phyloP scores from a whole-genome alignment of 2,329 filamentous ascomycete species.

The Rhinocladiella mackenziei region DNA sequence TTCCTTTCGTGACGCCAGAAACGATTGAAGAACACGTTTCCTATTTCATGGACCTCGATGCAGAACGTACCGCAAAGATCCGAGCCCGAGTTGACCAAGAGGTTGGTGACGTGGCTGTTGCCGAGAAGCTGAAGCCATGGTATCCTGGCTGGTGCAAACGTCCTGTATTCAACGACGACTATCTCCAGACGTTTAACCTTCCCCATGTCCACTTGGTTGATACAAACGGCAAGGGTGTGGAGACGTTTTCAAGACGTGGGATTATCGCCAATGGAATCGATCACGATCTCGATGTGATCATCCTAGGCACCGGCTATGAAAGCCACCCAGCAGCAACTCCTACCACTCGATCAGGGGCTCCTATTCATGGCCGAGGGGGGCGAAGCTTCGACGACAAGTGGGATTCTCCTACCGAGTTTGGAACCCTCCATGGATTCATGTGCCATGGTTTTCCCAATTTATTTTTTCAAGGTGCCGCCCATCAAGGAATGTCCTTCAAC shows the following conservation, averaged over 20 bases:
- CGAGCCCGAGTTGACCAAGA: slow-evolving; percentile 46
- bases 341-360: not conserved
- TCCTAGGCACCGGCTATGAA: not conserved
- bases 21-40: slow-evolving; percentile 1
- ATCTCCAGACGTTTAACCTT: slow-evolving; percentile 56
- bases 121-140: slow-evolving; percentile 29
- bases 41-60: slow-evolving; percentile 14
- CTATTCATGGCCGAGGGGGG: not conserved
- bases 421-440: not conserved
- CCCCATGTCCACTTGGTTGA: slow-evolving; percentile 58
- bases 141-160: slow-evolving; percentile 15
- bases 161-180: slow-evolving; percentile 58
- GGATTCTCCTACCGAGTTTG: not conserved
- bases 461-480: not conserved
- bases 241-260: slow-evolving; percentile 43
- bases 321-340: not conserved
- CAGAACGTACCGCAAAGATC: slow-evolving; percentile 33
- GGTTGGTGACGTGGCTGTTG: slow-evolving; percentile 51
- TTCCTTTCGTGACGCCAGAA: not conserved
- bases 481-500: not conserved
- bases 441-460: not conserved
- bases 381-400: not conserved
- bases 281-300: not conserved
- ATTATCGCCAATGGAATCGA: slow-evolving; percentile 45
- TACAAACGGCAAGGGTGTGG: slow-evolving; percentile 52